Percentiles rank a stretch among this genome's conserved stretches.
Conservation (phyloP, 306 rosid genomes). For the Quercus rubra region DNA sequence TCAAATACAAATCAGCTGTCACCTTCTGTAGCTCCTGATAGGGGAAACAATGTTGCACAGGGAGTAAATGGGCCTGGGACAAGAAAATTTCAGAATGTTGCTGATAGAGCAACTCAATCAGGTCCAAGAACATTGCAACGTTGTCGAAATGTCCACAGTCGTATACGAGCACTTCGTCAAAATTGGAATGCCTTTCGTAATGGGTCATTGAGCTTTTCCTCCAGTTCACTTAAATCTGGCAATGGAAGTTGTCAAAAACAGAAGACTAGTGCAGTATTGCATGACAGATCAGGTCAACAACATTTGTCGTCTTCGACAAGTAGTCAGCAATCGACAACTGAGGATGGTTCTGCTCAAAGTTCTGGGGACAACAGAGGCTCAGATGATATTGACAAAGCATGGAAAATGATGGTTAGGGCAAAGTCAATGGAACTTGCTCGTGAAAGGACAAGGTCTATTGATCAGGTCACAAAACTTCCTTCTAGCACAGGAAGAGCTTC, state of each 20-base stretch:
- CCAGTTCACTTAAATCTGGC: constrained; percentile 36
- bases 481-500: constrained; percentile 23
- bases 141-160: constrained; percentile 42
- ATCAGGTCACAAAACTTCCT: constrained; percentile 29
- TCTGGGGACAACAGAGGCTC: constrained; percentile 5
- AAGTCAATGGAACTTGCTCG: constrained; percentile 25
- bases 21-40: constrained; percentile 23
- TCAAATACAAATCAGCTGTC: constrained; percentile 11
- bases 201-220: constrained; percentile 54
- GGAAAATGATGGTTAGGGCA: constrained; percentile 78
- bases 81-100: neutral
- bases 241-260: constrained; percentile 20
- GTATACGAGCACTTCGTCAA: constrained; percentile 45
- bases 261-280: constrained; percentile 15
- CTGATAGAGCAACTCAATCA: constrained; percentile 7
- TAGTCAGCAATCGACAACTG: constrained; percentile 30
- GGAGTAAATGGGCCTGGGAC: constrained; percentile 7
- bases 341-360: constrained; percentile 13
- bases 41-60: constrained; percentile 21
- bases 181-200: constrained; percentile 68
- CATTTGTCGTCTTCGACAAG: constrained; percentile 34
- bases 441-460: constrained; percentile 22
- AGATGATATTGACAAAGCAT: constrained; percentile 55
- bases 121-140: constrained; percentile 43
- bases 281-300: constrained; percentile 22